Percentiles rank a stretch among this genome's conserved stretches.
Evolutionary conservation across 305 asterid species (phyloP).

Genomic region (Salvia sclarea): DNA sequence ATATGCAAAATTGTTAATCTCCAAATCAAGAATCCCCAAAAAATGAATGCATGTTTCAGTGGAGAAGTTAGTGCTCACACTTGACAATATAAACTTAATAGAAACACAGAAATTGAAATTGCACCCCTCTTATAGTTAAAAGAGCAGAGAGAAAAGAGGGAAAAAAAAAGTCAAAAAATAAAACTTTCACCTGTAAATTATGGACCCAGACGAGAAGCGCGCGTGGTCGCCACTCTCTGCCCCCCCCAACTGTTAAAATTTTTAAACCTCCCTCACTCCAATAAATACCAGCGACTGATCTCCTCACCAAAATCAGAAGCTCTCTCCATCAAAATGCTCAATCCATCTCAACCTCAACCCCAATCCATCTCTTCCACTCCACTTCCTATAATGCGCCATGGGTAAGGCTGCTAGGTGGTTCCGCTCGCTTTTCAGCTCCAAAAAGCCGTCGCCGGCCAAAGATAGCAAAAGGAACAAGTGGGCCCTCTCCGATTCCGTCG

Average conservation of each 20-base stretch:
- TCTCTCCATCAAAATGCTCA: slow-evolving; percentile 33
- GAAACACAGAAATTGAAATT: too few species aligned
- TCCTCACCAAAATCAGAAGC: background rate
- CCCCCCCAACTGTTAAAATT: slow-evolving; percentile 14
- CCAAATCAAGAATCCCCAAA: background rate
- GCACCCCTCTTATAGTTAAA: too few species aligned
- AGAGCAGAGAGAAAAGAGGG: too few species aligned
- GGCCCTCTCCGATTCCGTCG: slow-evolving; percentile 31
- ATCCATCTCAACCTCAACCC: background rate
- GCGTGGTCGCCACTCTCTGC: slow-evolving; percentile 30
- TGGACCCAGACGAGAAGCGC: slow-evolving; percentile 34
- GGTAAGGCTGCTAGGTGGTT: slow-evolving; percentile 78
- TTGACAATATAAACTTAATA: background rate
- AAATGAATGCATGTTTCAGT: background rate
- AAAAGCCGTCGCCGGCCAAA: slow-evolving; percentile 48
- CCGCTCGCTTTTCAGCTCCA: slow-evolving; percentile 62
- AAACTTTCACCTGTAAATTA: slow-evolving; percentile 43
- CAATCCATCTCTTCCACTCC: background rate
- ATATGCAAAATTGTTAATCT: background rate
- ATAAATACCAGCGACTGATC: slow-evolving; percentile 14
- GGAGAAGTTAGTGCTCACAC: background rate
- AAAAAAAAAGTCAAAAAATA: background rate
- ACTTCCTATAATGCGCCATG: slow-evolving; percentile 52
- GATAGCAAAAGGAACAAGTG: slow-evolving; percentile 33
- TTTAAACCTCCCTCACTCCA: slow-evolving; percentile 28